Evolutionary conservation across 2,329 filamentous ascomycete genomes (phyloP), one percentile per base, ranked within the genome.

Genomic region (Chaetomium strumarium): DNA sequence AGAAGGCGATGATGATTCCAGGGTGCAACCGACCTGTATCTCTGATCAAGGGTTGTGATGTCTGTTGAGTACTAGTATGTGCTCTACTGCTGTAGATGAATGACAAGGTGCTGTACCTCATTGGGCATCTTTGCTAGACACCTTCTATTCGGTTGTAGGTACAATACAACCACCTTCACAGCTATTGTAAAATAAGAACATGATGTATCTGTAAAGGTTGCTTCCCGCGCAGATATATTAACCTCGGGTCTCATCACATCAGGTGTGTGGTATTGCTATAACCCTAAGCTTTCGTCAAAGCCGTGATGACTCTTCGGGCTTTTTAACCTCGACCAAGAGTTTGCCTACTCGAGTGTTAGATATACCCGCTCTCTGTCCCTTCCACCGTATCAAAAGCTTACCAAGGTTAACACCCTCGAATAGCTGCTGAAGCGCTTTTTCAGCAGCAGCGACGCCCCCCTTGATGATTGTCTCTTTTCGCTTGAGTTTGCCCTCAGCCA

Each of bases 381-480:
- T 13, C 9, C 17, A 3, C 29, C 29, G 5, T 10, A 3, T n/a
- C 11, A 12, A 16, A 11, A 13, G 52, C 62, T 54, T 50, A 70
- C 86, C 86, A 10, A 78, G 88, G 66, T 91, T 91, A 14, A 75
- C 71, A 38, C 87, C 87, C 45, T 79, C 73, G 65, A 84, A 90
- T 51, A 91, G 68, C 55, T 80, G 76, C 12, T 80, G 67, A 49
- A 90, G 72, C 0, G 78, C 83, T 58, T 80, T 69, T 52, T 87
- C 83, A 1, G 85, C 84, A 34, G 75, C 75, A 53, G 72, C 70
- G 12, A 90, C 68, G 0, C 86, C 86, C n/a, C 86, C 86, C 60
- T 78, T 78, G 55, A 90, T 68, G 52, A 91, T 78, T 2, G 83
- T 84, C 68, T 90, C 85, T 65, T 84, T 83, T 52, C 82, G 72